phyloP scores from a whole-genome alignment of 2,329 filamentous ascomycete species.

The Penicillium aurantiogriseum region DNA sequence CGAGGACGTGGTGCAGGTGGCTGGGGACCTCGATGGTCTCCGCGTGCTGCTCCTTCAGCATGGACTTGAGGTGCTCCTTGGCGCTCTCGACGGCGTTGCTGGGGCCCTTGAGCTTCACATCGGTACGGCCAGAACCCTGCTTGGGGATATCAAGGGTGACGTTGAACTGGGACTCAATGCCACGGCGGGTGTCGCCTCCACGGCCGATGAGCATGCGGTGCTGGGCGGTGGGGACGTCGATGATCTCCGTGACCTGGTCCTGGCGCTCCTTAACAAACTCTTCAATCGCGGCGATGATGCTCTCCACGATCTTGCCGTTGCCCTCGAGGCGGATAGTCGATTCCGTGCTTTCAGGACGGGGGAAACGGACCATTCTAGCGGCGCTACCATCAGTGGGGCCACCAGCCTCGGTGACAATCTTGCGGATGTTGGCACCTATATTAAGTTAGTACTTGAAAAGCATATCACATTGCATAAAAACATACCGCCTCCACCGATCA shows the following conservation, averaged over 20 bases:
- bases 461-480: slow-evolving; percentile 18
- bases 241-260: slow-evolving; percentile 71
- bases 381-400: slow-evolving; percentile 84
- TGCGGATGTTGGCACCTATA: slow-evolving; percentile 77
- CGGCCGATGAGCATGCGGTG: slow-evolving; percentile 89
- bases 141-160: slow-evolving; percentile 88
- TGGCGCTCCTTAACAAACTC: slow-evolving; percentile 79
- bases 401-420: slow-evolving; percentile 82
- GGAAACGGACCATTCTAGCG: slow-evolving; percentile 90
- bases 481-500: slow-evolving; percentile 88
- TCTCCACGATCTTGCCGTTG: slow-evolving; percentile 77
- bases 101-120: slow-evolving; percentile 80
- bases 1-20: slow-evolving; percentile 75
- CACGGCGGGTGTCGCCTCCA: slow-evolving; percentile 80
- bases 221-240: slow-evolving; percentile 86
- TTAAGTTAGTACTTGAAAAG: slow-evolving; percentile 39
- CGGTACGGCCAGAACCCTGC: slow-evolving; percentile 78
- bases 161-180: slow-evolving; percentile 80
- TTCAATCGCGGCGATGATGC: slow-evolving; percentile 79
- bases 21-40: slow-evolving; percentile 83
- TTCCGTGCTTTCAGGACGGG: slow-evolving; percentile 78
- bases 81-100: slow-evolving; percentile 77
- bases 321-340: slow-evolving; percentile 87
- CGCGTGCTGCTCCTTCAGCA: slow-evolving; percentile 83
- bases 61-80: slow-evolving; percentile 73